phyloP scores from a whole-genome alignment of 2,329 filamentous ascomycete species.

The Ophioceras dolichostomum region DNA sequence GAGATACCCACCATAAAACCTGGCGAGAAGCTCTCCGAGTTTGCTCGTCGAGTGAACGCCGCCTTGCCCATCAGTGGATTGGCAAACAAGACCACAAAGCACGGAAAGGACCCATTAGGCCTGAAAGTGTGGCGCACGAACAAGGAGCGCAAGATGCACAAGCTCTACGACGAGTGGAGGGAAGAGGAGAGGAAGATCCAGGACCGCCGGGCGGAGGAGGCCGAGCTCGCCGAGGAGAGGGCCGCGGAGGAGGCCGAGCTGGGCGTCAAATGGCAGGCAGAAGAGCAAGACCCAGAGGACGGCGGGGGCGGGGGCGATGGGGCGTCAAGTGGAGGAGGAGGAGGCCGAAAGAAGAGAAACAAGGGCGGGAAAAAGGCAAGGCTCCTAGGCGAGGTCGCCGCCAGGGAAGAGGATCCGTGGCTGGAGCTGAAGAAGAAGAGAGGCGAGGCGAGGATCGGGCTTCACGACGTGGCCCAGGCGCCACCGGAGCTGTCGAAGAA shows the following conservation, averaged over 20 bases:
- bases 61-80: slow-evolving; percentile 67
- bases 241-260: slow-evolving; percentile 48
- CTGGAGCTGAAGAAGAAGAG: slow-evolving; percentile 56
- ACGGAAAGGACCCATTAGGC: slow-evolving; percentile 51
- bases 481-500: slow-evolving; percentile 61
- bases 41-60: slow-evolving; percentile 71
- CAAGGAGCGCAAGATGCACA: slow-evolving; percentile 75
- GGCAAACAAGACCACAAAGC: slow-evolving; percentile 45
- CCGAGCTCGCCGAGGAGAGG: slow-evolving; percentile 49
- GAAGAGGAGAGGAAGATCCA: slow-evolving; percentile 52
- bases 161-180: slow-evolving; percentile 66
- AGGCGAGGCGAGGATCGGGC: slow-evolving; percentile 37
- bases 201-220: slow-evolving; percentile 52
- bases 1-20: slow-evolving; percentile 61
- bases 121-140: slow-evolving; percentile 61
- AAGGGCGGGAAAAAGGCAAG: slow-evolving; percentile 27
- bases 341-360: slow-evolving; percentile 34
- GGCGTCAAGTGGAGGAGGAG: slow-evolving; percentile 20
- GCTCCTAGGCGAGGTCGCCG: slow-evolving; percentile 27
- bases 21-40: slow-evolving; percentile 73
- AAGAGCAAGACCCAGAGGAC: too few species aligned
- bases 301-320: slow-evolving; percentile 15
- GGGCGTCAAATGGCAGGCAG: slow-evolving; percentile 31
- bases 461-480: slow-evolving; percentile 55
- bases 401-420: slow-evolving; percentile 59